These are phyloP conservation scores for Aspergillus neotritici DNA, from an alignment of 2,329 filamentous ascomycete genomes.

Conservation along the genomic window DNA sequence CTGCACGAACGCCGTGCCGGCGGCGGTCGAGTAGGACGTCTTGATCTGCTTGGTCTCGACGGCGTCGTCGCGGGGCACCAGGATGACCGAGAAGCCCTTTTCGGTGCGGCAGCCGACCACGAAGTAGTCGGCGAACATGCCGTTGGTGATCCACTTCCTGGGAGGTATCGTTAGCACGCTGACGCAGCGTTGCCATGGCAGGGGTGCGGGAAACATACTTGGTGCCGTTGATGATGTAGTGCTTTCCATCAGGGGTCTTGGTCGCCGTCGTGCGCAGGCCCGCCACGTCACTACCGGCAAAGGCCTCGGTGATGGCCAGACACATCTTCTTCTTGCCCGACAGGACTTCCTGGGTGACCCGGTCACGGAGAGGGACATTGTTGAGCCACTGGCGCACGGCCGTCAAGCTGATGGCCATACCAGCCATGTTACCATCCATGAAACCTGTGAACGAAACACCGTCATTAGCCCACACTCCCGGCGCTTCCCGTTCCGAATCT, in stretches of 20 bases:
- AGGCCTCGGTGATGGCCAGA: constrained; percentile 81
- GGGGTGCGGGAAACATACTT: constrained; percentile 20
- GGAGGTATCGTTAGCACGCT: constrained; percentile 28
- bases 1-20: constrained; percentile 72
- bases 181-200: background rate
- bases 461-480: background rate
- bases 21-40: constrained; percentile 67
- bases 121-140: constrained; percentile 76
- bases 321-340: constrained; percentile 82
- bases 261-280: constrained; percentile 71
- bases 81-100: constrained; percentile 70
- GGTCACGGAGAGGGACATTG: constrained; percentile 60
- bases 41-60: constrained; percentile 60
- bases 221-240: constrained; percentile 54
- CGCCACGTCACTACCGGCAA: constrained; percentile 78
- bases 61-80: constrained; percentile 68
- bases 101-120: constrained; percentile 73
- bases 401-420: constrained; percentile 76
- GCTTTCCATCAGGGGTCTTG: constrained; percentile 68
- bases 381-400: constrained; percentile 74
- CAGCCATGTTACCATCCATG: constrained; percentile 80
- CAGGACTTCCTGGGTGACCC: constrained; percentile 66
- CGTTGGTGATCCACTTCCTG: constrained; percentile 86
- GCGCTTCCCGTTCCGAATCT: no score
- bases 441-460: constrained; percentile 47